Evolutionary conservation across 495 filamentous ascomycete species (phyloP), one percentile per base, ranked within the genome.

Genomic region (Penicillium nucicola): DNA sequence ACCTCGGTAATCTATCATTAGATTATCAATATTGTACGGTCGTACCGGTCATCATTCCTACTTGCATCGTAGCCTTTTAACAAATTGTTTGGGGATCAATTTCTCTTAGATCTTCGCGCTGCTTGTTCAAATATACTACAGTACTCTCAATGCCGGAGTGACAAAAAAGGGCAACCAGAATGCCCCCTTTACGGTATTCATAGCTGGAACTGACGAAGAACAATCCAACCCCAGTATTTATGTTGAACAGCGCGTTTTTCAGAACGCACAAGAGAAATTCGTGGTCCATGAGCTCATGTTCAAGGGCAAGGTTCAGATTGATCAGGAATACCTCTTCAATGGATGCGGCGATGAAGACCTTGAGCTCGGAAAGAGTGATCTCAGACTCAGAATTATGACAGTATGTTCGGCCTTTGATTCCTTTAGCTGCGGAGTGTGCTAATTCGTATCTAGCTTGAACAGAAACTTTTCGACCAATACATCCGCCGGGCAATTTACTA

Each of bases 281-380:
- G 20, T 48, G 4, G 17, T 48, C 5, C 48, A 52, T 39, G 54
- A 57, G 22, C 44, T 57, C 17, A 37, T 34, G 5, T 57, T 57
- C 17, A 43, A 38, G 25, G 15, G 14, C 14, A 32, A 20, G n/a
- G 28, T 52, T 43, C 54, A 48, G 20, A 35, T 48, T 6, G 54
- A 39, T 14, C 14, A 36, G 4, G 54, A 57, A 28, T 57, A 57
- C 38, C 36, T 57, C 25, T 57, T 57, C 23, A 17, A 30, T n/a
- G 54, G 42, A 32, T 57, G 54, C 32, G 54, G 54, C 8, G 54
- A 57, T 28, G 54, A 52, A 35, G 42, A 57, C 33, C 9, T 7
- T 1, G 20, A 19, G 4, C 25, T 48, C 12, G 54, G 54, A 20
- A 57, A 57, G 42, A 42, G 54, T 9, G 54, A 57, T 23, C 43